A percentile compares a stretch with the other conserved stretches of the same genome.
phyloP scores from a whole-genome alignment of 352 stramenopile species.

The Aphanomyces euteiches region DNA sequence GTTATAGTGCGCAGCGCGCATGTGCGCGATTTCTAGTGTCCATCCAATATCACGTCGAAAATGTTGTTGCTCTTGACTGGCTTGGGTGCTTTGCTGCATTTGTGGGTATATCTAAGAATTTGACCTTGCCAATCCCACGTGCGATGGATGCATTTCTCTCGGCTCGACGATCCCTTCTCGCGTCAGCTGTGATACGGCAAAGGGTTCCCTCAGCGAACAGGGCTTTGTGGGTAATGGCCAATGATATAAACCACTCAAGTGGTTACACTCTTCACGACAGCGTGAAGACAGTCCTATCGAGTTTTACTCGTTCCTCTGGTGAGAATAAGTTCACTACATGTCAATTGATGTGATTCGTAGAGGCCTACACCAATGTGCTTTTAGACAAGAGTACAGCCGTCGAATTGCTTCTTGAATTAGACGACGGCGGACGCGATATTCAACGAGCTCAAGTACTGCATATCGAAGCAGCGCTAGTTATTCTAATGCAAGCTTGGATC shows the following conservation, averaged over 20 bases:
- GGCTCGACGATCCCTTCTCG: conserved; percentile 14
- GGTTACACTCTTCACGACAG: conserved; percentile 15
- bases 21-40: conserved; percentile 27
- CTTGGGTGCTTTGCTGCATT: conserved; percentile 22
- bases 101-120: neutral
- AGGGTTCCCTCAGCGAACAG: neutral
- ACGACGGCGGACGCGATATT: conserved; percentile 20
- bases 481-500: conserved; percentile 28
- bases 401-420: conserved; percentile 15
- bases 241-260: neutral
- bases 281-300: neutral
- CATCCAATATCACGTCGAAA: neutral
- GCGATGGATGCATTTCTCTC: conserved; percentile 14
- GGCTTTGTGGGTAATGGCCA: conserved; percentile 19
- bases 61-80: neutral
- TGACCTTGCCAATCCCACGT: neutral
- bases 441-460: conserved; percentile 7
- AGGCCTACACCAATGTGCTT: neutral
- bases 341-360: neutral
- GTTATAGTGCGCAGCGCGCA: neutral
- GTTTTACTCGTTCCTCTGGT: neutral
- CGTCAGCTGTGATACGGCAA: conserved; percentile 6
- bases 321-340: neutral
- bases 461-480: conserved; percentile 7
- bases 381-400: conserved; percentile 17